These are phyloP conservation scores for Saccharomyces hybrid DNA, from an alignment of 1,139 yeast genomes.

Conservation along the genomic window DNA sequence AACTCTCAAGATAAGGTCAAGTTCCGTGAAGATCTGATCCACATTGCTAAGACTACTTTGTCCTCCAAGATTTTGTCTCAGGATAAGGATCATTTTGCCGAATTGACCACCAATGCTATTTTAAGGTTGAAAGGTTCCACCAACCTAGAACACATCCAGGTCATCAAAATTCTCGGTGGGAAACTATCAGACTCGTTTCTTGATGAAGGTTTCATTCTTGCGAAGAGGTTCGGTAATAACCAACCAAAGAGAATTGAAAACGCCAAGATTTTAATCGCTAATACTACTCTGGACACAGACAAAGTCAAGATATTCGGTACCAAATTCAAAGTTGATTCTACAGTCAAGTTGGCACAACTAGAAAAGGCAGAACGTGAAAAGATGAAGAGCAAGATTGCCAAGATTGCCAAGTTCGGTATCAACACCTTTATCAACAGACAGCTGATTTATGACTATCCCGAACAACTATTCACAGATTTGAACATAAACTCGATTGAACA, in stretches of 20 bases:
- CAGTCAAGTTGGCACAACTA: constrained; percentile 87
- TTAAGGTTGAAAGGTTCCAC: constrained; percentile 88
- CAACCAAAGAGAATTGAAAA: constrained; percentile 83
- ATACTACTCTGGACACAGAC: constrained; percentile 96
- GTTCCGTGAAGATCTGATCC: constrained; percentile 70
- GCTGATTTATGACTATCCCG: constrained; percentile 96
- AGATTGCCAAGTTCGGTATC: too few relatives aligned
- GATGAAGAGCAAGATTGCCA: constrained; percentile 66
- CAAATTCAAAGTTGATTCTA: constrained; percentile 91
- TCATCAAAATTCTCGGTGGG: constrained; percentile 91
- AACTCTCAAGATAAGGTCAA: constrained; percentile 52
- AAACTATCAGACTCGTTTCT: constrained; percentile 83
- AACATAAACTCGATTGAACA: constrained; percentile 91
- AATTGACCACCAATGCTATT: constrained; percentile 90
- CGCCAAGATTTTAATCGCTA: constrained; percentile 85
- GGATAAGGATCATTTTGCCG: constrained; percentile 83
- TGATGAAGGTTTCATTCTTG: constrained; percentile 91
- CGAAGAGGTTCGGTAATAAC: constrained; percentile 86
- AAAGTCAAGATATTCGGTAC: constrained; percentile 97
- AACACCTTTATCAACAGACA: constrained; percentile 76
- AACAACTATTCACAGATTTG: constrained; percentile 83
- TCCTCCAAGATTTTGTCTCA: constrained; percentile 90
- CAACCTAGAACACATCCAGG: constrained; percentile 86
- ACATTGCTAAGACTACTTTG: constrained; percentile 88
- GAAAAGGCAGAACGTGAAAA: constrained; percentile 93